A percentile compares a stretch with the other conserved stretches of the same genome.
Evolutionary conservation across 306 rosid genomes (phyloP).

Genomic region (Fragaria iinumae): DNA sequence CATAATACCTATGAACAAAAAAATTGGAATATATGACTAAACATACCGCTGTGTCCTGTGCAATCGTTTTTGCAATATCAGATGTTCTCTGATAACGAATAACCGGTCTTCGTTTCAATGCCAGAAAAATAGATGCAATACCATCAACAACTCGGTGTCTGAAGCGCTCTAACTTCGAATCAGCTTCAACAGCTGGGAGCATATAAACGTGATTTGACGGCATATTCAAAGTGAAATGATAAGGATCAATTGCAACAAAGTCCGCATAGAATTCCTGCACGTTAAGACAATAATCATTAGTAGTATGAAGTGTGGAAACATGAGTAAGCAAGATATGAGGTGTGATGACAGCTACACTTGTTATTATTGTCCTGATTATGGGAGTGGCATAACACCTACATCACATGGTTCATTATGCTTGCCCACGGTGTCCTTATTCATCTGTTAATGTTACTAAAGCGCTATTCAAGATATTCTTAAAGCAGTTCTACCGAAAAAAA

Average conservation of each 20-base stretch:
- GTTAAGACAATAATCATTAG: constrained; percentile 30
- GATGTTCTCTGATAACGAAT: constrained; percentile 94
- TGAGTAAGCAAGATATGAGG: constrained; percentile 19
- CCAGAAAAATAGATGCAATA: constrained; percentile 77
- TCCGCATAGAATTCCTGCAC: constrained; percentile 92
- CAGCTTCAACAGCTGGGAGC: constrained; percentile 93
- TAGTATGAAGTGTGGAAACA: constrained; percentile 26
- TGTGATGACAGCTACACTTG: background rate
- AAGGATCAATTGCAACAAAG: constrained; percentile 81
- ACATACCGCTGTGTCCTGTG: constrained; percentile 81
- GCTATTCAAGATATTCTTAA: background rate
- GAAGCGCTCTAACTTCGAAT: constrained; percentile 60
- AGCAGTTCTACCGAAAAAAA: background rate
- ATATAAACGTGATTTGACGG: constrained; percentile 73
- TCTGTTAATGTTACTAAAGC: background rate
- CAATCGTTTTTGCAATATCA: constrained; percentile 85
- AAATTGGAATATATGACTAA: background rate
- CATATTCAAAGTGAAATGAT: constrained; percentile 79
- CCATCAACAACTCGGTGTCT: constrained; percentile 85
- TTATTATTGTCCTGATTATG: background rate
- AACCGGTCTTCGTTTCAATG: constrained; percentile 81
- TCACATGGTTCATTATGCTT: background rate
- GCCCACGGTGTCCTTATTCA: background rate
- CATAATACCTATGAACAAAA: background rate
- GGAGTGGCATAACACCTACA: background rate